phyloP scores from a whole-genome alignment of 441 rosid genomes.

The Adansonia rubrostipa region DNA sequence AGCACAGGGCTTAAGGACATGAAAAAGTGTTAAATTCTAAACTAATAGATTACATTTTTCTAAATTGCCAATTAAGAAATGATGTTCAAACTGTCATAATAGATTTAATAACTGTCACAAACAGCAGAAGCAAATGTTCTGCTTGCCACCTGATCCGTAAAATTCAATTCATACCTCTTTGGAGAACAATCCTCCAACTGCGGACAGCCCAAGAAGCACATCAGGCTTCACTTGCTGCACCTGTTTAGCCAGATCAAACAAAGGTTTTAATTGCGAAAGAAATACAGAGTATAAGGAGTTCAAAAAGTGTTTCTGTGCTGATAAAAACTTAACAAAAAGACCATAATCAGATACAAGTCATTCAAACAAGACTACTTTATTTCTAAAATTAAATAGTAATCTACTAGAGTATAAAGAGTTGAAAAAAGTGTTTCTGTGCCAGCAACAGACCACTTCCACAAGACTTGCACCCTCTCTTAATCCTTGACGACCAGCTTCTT shows the following conservation, averaged over 20 bases:
- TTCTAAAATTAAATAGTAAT: slow-evolving; percentile 19
- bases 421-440: neutral
- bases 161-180: slow-evolving; percentile 69
- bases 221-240: slow-evolving; percentile 95
- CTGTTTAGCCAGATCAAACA: slow-evolving; percentile 47
- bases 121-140: slow-evolving; percentile 3
- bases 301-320: neutral
- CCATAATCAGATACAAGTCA: neutral
- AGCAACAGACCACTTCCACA: slow-evolving; percentile 86
- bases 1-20: neutral
- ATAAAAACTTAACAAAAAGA: slow-evolving; percentile 1
- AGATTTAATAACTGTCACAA: neutral
- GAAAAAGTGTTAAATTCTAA: slow-evolving; percentile 9
- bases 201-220: slow-evolving; percentile 99
- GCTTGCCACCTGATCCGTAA: slow-evolving; percentile 14
- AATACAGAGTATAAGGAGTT: slow-evolving; percentile 6
- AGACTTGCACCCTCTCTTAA: slow-evolving; percentile 89
- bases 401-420: slow-evolving; percentile 23
- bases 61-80: neutral
- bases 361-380: slow-evolving; percentile 16
- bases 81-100: slow-evolving; percentile 1
- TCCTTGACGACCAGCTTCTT: slow-evolving; percentile 90
- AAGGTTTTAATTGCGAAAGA: slow-evolving; percentile 9
- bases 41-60: neutral
- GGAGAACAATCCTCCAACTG: slow-evolving; percentile 97